Evolutionary conservation across 257 asterid species (phyloP).

Genomic region (Coffea eugenioides): DNA sequence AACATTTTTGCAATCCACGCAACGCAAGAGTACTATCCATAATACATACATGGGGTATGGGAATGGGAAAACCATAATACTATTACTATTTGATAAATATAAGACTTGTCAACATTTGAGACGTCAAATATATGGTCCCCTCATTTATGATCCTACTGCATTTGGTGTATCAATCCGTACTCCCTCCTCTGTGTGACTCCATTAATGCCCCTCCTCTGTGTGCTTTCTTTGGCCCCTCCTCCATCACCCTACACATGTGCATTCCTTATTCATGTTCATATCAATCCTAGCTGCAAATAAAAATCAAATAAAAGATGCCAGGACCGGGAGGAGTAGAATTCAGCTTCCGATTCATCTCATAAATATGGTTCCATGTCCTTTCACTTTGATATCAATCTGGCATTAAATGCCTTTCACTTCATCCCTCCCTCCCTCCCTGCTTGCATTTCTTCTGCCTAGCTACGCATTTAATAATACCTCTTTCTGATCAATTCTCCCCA

Average conservation of each 20-base stretch:
- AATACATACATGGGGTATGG: too few species aligned
- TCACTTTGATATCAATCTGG: conserved; percentile 16
- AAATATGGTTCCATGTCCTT: conserved; percentile 13
- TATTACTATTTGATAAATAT: background rate
- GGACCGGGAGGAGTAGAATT: background rate
- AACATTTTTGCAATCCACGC: conserved; percentile 2
- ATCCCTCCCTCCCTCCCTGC: conserved; percentile 6
- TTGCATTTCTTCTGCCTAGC: conserved; percentile 11
- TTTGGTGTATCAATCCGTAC: conserved; percentile 10
- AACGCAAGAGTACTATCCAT: background rate
- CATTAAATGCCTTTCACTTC: conserved; percentile 20
- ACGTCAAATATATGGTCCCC: background rate
- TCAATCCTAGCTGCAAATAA: background rate
- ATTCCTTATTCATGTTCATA: background rate
- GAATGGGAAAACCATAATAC: background rate
- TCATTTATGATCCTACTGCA: background rate
- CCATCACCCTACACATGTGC: background rate
- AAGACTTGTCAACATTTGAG: conserved; percentile 2
- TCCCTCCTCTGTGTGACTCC: conserved; percentile 15
- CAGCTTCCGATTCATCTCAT: background rate
- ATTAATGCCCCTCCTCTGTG: conserved; percentile 8
- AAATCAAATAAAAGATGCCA: background rate
- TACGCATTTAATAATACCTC: conserved; percentile 8
- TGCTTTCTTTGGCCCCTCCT: background rate
- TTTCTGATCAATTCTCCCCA: background rate